These are phyloP conservation scores for Russula earlei DNA, from an alignment of 768 basidiomycete genomes.

Conservation along the genomic window DNA sequence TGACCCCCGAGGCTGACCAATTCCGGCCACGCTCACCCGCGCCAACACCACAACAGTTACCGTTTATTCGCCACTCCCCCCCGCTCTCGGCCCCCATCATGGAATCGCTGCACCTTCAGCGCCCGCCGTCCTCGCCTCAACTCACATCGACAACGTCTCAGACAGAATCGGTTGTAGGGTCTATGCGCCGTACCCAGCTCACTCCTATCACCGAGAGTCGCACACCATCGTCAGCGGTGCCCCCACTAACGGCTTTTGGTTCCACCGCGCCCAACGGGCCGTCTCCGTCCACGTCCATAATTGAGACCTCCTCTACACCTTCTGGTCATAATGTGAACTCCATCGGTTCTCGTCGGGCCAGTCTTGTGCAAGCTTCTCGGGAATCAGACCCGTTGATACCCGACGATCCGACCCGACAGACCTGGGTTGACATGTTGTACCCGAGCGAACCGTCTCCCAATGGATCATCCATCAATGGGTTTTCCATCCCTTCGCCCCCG, in stretches of 20 bases:
- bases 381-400: not conserved
- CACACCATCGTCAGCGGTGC: not conserved
- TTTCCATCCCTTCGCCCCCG: not conserved
- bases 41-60: not conserved
- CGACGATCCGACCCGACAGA: not conserved
- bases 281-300: slow-evolving; percentile 1
- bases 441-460: not conserved
- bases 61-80: not conserved
- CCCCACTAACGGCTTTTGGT: not conserved
- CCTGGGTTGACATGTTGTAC: not conserved
- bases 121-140: not conserved
- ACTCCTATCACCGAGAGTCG: slow-evolving; percentile 7
- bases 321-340: not conserved
- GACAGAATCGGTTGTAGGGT: slow-evolving; percentile 7
- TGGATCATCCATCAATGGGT: not conserved
- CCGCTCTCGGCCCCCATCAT: not conserved
- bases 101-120: not conserved
- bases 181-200: not conserved
- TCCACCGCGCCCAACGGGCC: not conserved
- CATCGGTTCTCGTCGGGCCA: not conserved
- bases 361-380: not conserved
- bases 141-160: not conserved
- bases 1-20: not conserved
- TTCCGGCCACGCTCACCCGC: not conserved
- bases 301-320: not conserved